Base-by-base conservation (phyloP, 2,329 filamentous ascomycete species). In the Alternaria postmessia region DNA sequence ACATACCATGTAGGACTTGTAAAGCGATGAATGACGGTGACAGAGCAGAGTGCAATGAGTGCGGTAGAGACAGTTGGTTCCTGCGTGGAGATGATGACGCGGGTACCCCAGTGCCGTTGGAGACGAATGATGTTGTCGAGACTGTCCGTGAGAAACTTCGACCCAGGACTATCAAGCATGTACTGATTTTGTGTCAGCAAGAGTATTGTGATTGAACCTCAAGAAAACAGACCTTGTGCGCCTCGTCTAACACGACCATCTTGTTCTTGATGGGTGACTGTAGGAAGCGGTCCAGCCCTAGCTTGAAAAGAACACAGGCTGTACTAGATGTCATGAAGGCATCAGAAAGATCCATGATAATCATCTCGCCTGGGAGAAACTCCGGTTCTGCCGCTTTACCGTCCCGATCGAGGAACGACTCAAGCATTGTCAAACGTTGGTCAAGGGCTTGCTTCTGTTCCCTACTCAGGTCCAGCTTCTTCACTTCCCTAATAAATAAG, bases 41-140 rank as follows among this genome's bases (percentile, higher is more conserved):
- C 79, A 1, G 87, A 88, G 74, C 89, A 93, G 0, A 94, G 80
- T 54, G 92, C 90, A 0, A 94, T 82, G 0, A 95, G 82, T 16
- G 84, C 83, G 0, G 88, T 86, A 0, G 88, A 89, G 4, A 94
- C 83, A 0, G 89, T 92, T 0, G 91, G 91, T 68, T 94, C 91
- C 71, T 95, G 91, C 0, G 91, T 94, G 0, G 90, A 88, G 32
- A 94, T 88, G 42, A 94, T 73, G 5, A 93, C 82, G 0, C 91
- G 84, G 84, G 85, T 83, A 0, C 84, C 91, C 1, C 88, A 77
- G 70, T 94, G 91, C 0, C 91, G 87, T 26, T 26, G 24, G 24
- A 26, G 24, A 26, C 24, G 24, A 26, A 26, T 26, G 24, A 26
- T 26, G 24, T 26, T 26, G 24, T 26, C 14, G 11, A 36, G 32